Evolutionary conservation across 164 flowering plant species (phyloP).

Genomic region (Nymphaea colorata): DNA sequence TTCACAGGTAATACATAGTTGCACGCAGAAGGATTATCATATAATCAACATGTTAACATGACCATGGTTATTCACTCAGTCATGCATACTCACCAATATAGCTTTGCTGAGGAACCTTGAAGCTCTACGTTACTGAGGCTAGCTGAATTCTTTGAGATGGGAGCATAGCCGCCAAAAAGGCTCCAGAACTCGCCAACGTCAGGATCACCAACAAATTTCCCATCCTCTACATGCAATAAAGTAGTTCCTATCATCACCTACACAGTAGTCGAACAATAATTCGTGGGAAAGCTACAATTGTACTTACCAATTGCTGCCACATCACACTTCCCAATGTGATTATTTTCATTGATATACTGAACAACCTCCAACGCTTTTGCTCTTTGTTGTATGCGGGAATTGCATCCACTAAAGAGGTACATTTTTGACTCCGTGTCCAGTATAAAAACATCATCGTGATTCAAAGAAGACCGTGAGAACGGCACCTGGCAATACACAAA

Average conservation of each 20-base stretch:
- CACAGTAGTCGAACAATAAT: too few relatives aligned
- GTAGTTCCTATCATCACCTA: too few relatives aligned
- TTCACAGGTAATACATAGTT: too few relatives aligned
- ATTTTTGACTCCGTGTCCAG: constrained; percentile 61
- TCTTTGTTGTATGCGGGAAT: constrained; percentile 58
- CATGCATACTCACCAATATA: constrained; percentile 32
- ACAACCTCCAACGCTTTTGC: constrained; percentile 74
- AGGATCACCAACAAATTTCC: constrained; percentile 62
- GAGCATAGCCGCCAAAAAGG: constrained; percentile 73
- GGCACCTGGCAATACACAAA: constrained; percentile 32
- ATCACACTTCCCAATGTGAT: constrained; percentile 44
- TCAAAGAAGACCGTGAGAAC: constrained; percentile 55
- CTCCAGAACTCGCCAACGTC: constrained; percentile 76
- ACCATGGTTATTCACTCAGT: too few relatives aligned
- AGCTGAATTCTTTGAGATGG: constrained; percentile 37
- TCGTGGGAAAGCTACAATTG: not conserved
- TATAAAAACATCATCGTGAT: constrained; percentile 59
- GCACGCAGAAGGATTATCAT: too few relatives aligned
- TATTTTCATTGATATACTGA: constrained; percentile 48
- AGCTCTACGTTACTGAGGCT: constrained; percentile 11
- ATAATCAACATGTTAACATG: too few relatives aligned
- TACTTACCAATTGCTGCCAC: constrained; percentile 48
- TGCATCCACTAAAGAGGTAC: constrained; percentile 57
- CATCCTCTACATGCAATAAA: constrained; percentile 40
- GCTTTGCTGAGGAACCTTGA: constrained; percentile 14